Base-by-base conservation (phyloP, 2,329 filamentous ascomycete species). In the Fusarium sororula region DNA sequence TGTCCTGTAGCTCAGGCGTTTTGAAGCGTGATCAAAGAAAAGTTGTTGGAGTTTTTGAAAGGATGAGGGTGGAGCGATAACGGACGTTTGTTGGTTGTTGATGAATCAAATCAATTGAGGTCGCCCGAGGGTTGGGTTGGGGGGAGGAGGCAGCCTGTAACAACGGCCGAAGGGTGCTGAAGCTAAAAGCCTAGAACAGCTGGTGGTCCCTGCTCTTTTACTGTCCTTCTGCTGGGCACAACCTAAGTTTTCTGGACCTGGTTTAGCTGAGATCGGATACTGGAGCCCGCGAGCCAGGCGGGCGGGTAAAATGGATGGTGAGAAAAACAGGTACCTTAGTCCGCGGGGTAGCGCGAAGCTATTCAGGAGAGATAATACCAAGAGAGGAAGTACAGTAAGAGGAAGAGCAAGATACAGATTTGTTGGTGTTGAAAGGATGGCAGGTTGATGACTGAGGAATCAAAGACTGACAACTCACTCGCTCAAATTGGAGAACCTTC, bases 251-350 rank as follows among this genome's bases (percentile, higher is more conserved):
- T 37, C 47, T 67, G 44, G 55, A 35, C 45, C 39, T 72, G 50
- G 48, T 18, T 68, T 68, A 68, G 68, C 63, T 73, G 56, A 45
- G 53, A 51, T 68, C 48, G 63, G 58, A 67, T 62, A 32, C 55
- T 65, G 39, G 44, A 73, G 70, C 72, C 71, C 67, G 53, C 45
- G 71, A 72, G 67, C 72, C 72, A 74, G 67, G 71, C 72, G 72
- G 72, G 68, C 59, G 72, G 72, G 56, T 74, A 74, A 74, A 72
- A 62, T 72, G 48, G 50, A 71, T 62, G 59, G 53, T 61, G 47
- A 53, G 53, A 15, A 44, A 59, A 35, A 35, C n/a, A 47, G 14
- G 30, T 48, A 20, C 48, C 30, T 30, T 32, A 68, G 37, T 61
- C 61, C 51, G 72, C 63, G 71, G 72, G 72, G 72, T 74, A 68